Evolutionary conservation across 805 yeast species (phyloP), one percentile per base, ranked within the genome.

Genomic region (Sugiyamaella valdiviana): DNA sequence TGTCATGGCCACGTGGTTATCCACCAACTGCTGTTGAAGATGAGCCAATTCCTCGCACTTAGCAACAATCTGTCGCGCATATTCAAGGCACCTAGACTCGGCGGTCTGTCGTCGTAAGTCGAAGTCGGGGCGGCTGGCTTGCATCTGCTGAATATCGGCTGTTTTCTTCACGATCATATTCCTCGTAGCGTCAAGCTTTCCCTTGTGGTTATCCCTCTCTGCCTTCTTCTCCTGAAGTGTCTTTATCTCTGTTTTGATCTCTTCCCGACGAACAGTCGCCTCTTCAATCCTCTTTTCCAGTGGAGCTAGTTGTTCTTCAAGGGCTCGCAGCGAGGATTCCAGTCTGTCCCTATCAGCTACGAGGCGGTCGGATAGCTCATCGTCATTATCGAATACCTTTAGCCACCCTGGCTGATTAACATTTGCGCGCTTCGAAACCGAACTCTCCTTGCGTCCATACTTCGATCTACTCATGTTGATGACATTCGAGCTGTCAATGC

Each of bases 361-460:
- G n/a, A 16, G 36, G 32, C 22, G n/a, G 12, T 38, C 14, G 16
- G 24, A 23, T 21, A 20, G n/a, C 10, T 45, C 40, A 20, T 44
- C 35, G 26, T 26, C 45, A 12, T 35, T 36, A 24, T 46, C 46
- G 40, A 47, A 16, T 9, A 32, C 43, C 35, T 48, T 46, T 14
- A 23, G 5, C 39, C 39, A 39, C 16, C 35, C 29, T 20, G 35
- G 29, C 35, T 6, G 36, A 6, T 46, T 44, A 2, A 35, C 48
- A 15, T 45, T 35, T 14, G 16, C 32, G n/a, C 46, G 36, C 16
- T 24, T 39, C 21, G 37, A 36, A 16, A 26, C n/a, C 16, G 39
- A 22, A 2, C 73, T 66, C 58, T 80, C 85, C 53, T 66, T 71
- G 2, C 69, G 63, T 21, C 95, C 95, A 65, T 83, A 88, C 15